Conservation (phyloP, 139 green algal genomes). For the Chlorella sp. region DNA sequence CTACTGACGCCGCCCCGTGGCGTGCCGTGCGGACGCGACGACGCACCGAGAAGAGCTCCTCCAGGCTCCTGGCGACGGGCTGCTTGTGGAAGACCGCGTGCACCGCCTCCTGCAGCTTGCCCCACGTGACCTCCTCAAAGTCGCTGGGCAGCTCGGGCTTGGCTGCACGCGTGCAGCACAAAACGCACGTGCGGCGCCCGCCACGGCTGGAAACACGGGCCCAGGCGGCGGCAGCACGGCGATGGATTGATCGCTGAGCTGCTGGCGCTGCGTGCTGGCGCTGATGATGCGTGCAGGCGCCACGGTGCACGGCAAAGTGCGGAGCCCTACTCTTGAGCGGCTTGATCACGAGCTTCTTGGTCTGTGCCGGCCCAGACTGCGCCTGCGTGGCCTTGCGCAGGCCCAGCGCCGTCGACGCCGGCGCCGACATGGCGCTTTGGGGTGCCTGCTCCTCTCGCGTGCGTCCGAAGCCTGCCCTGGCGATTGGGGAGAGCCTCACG, state of each 20-base stretch:
- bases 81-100: constrained; percentile 73
- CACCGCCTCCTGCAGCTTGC: constrained; percentile 74
- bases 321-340: constrained; percentile 53
- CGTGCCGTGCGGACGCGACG: no score
- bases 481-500: no score
- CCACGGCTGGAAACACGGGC: no score
- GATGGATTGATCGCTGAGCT: neutral
- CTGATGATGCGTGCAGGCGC: no score
- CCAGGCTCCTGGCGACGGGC: constrained; percentile 70
- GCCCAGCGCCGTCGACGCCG: neutral
- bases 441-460: no score
- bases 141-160: constrained; percentile 81
- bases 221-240: no score
- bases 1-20: no score
- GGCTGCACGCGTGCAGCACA: constrained; percentile 26
- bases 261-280: no score
- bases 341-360: constrained; percentile 74
- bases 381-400: constrained; percentile 7
- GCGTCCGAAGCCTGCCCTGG: no score
- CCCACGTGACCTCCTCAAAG: constrained; percentile 86
- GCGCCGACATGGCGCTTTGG: constrained; percentile 2
- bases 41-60: constrained; percentile 88
- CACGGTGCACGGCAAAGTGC: no score
- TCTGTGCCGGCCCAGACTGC: constrained; percentile 6
- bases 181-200: neutral